These are phyloP conservation scores for Pyricularia grisea DNA, from an alignment of 2,329 filamentous ascomycete genomes.

Conservation along the genomic window DNA sequence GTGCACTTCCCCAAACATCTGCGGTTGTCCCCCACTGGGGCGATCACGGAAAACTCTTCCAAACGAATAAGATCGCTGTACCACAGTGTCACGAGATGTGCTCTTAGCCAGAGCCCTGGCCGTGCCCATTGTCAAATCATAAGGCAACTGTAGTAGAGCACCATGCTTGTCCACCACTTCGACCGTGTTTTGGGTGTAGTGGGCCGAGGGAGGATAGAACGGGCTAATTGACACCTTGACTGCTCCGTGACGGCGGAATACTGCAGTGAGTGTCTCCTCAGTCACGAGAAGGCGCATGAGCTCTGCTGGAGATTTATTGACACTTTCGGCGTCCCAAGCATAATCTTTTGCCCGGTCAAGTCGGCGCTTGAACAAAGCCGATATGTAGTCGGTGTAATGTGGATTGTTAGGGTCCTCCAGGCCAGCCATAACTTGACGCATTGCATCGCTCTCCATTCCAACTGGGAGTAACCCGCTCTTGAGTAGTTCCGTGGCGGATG, in stretches of 20 bases:
- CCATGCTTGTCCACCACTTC: conserved; percentile 75
- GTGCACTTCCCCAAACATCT: conserved; percentile 79
- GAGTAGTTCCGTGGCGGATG: conserved; percentile 72
- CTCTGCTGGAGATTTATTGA: conserved; percentile 44
- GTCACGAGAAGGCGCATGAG: conserved; percentile 64
- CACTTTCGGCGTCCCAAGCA: conserved; percentile 61
- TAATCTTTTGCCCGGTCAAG: conserved; percentile 74
- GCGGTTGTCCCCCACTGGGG: conserved; percentile 69
- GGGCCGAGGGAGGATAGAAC: conserved; percentile 72
- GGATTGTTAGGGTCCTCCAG: conserved; percentile 75
- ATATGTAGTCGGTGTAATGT: conserved; percentile 83
- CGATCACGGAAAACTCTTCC: conserved; percentile 79
- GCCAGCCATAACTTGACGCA: conserved; percentile 71
- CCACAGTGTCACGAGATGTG: conserved; percentile 40
- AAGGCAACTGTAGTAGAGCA: conserved; percentile 87
- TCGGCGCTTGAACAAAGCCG: conserved; percentile 70
- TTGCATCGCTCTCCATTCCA: conserved; percentile 87
- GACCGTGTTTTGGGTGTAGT: conserved; percentile 68
- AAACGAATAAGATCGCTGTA: conserved; percentile 77
- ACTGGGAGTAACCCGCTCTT: conserved; percentile 81
- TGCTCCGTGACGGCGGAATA: conserved; percentile 86
- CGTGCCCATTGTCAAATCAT: conserved; percentile 82
- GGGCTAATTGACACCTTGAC: conserved; percentile 67
- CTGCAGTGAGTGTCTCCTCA: conserved; percentile 61
- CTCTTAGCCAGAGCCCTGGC: conserved; percentile 75